Evolutionary conservation across 805 yeast genomes (phyloP).

Genomic region (Naumovozyma dairenensis): DNA sequence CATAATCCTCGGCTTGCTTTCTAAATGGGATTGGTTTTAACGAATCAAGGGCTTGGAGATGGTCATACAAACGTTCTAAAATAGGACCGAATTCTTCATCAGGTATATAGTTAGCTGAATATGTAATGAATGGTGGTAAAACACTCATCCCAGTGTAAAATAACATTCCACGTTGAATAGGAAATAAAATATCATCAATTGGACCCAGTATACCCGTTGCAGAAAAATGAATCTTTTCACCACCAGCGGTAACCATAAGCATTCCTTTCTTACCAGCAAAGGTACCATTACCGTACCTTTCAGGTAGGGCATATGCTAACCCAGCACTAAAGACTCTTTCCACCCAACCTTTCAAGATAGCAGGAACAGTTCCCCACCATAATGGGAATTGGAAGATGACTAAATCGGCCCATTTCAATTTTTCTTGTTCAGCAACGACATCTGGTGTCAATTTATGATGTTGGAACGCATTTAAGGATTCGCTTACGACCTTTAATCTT

Average conservation of each 20-base stretch:
- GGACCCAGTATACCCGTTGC: slow-evolving; percentile 17
- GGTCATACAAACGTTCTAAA: slow-evolving; percentile 2
- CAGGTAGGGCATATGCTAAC: slow-evolving; percentile 17
- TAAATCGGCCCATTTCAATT: slow-evolving; percentile 19
- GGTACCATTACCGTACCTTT: slow-evolving; percentile 17
- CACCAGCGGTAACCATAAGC: slow-evolving; percentile 10
- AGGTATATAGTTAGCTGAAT: slow-evolving; percentile 5
- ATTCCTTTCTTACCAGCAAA: slow-evolving; percentile 17
- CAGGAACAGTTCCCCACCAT: slow-evolving; percentile 26
- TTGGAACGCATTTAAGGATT: slow-evolving; percentile 8
- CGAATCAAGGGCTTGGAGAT: slow-evolving; percentile 1
- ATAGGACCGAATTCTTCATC: slow-evolving; percentile 4
- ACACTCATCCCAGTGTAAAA: slow-evolving; percentile 17
- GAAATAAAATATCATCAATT: slow-evolving; percentile 16
- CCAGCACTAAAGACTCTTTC: slow-evolving; percentile 19
- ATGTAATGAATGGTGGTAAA: slow-evolving; percentile 14
- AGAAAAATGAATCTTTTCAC: slow-evolving; percentile 6
- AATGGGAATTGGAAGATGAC: slow-evolving; percentile 18
- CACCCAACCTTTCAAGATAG: slow-evolving; percentile 23
- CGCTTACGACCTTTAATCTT: slow-evolving; percentile 6
- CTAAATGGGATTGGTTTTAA: slow-evolving; percentile 8
- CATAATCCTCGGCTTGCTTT: too few relatives aligned
- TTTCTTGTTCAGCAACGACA: slow-evolving; percentile 19
- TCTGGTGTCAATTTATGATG: slow-evolving; percentile 12
- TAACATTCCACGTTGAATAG: slow-evolving; percentile 17